phyloP scores from a whole-genome alignment of 2,329 filamentous ascomycete species.

The Fusarium subglutinans region DNA sequence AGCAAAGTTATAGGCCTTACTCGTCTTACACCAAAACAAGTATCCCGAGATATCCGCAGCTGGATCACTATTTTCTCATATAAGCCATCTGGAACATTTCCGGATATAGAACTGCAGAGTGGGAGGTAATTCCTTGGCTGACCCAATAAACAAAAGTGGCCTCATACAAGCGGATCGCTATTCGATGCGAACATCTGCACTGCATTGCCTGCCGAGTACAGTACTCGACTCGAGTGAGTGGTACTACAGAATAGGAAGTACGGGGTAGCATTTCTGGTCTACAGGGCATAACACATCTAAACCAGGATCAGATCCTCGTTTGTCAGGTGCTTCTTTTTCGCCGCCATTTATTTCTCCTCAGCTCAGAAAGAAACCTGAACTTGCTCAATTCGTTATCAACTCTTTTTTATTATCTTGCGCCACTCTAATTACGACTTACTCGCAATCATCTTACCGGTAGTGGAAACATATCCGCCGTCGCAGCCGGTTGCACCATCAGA shows the following conservation, averaged over 20 bases:
- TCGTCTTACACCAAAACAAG: slow-evolving; percentile 26
- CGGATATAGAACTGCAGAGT: slow-evolving; percentile 18
- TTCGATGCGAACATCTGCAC: slow-evolving; percentile 36
- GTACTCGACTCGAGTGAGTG: not conserved
- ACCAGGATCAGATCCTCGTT: slow-evolving; percentile 11
- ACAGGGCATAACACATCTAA: not conserved
- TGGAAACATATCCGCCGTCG: slow-evolving; percentile 13
- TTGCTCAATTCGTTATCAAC: not conserved
- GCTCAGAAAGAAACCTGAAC: not conserved
- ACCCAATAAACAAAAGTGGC: slow-evolving; percentile 16
- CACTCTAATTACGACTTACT: slow-evolving; percentile 6
- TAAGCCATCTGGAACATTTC: slow-evolving; percentile 22
- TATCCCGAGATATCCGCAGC: slow-evolving; percentile 23
- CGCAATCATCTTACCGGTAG: slow-evolving; percentile 4
- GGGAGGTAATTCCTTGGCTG: slow-evolving; percentile 12
- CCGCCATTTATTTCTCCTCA: slow-evolving; percentile 1
- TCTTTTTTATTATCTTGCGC: not conserved
- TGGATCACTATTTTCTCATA: slow-evolving; percentile 21
- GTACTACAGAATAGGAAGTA: slow-evolving; percentile 17
- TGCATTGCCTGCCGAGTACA: not conserved
- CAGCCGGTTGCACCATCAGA: slow-evolving; percentile 28
- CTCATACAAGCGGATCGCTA: slow-evolving; percentile 28
- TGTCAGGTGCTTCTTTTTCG: slow-evolving; percentile 16
- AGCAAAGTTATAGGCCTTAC: slow-evolving; percentile 1
- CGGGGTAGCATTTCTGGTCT: slow-evolving; percentile 19